Evolutionary conservation across 441 rosid species (phyloP).

Genomic region (Jatropha multifida): DNA sequence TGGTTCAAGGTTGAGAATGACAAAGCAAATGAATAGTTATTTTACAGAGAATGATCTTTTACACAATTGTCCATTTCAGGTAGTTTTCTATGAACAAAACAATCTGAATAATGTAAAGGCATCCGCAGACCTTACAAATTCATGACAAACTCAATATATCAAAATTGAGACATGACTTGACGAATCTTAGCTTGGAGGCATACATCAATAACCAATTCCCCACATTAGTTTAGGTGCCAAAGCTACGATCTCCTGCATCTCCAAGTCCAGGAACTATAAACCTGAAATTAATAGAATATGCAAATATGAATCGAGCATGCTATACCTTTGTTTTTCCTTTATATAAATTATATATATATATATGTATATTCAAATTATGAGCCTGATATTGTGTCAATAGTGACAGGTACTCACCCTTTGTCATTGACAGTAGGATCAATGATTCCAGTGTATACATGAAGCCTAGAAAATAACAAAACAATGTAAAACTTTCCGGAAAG

Average conservation of each 20-base stretch:
- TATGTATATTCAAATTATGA: not conserved
- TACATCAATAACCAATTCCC: not conserved
- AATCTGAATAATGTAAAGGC: not conserved
- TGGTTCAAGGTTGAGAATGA: not conserved
- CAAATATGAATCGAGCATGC: not conserved
- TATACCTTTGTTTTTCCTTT: not conserved
- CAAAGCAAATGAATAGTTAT: not conserved
- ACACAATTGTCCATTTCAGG: not conserved
- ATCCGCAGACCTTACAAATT: conserved; percentile 2
- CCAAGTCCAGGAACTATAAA: conserved; percentile 94
- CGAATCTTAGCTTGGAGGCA: not conserved
- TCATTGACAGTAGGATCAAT: conserved; percentile 80
- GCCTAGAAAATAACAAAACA: conserved; percentile 42
- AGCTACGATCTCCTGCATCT: conserved; percentile 96
- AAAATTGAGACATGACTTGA: conserved; percentile 27
- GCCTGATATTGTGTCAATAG: not conserved
- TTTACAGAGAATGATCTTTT: not conserved
- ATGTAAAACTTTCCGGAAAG: not conserved
- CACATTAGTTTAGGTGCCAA: conserved; percentile 49
- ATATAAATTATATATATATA: not conserved
- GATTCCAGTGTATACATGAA: conserved; percentile 85
- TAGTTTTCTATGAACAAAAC: not conserved
- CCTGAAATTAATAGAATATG: conserved; percentile 32
- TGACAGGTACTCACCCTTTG: conserved; percentile 52
- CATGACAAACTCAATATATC: conserved; percentile 21